phyloP scores from a whole-genome alignment of 352 stramenopile species.

The Phytophthora chlamydospora region DNA sequence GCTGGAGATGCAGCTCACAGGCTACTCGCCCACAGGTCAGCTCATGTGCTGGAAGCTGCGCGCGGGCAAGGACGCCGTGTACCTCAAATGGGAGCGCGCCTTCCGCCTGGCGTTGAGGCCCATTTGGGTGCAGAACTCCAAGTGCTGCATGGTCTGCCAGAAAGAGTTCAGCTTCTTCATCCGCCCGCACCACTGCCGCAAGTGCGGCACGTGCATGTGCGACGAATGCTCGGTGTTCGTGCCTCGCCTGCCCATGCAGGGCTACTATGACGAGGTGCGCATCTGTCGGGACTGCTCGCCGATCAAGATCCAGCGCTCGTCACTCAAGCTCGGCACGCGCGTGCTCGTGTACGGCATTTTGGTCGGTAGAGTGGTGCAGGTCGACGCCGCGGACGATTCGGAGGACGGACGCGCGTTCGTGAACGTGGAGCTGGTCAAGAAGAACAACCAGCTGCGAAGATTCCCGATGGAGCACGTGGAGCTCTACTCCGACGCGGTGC shows the following conservation, averaged over 20 bases:
- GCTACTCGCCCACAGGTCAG: conserved; percentile 76
- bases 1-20: conserved; percentile 84
- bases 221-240: conserved; percentile 85
- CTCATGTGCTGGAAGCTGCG: conserved; percentile 85
- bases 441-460: conserved; percentile 45
- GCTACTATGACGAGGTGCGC: conserved; percentile 84
- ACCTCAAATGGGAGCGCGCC: conserved; percentile 81
- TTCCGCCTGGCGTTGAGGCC: conserved; percentile 78
- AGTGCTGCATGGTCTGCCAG: conserved; percentile 77
- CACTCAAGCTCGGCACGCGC: conserved; percentile 67
- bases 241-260: conserved; percentile 76
- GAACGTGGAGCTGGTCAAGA: conserved; percentile 62
- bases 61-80: conserved; percentile 71
- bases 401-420: conserved; percentile 62
- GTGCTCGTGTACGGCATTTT: conserved; percentile 83
- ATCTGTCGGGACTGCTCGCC: conserved; percentile 86
- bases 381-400: conserved; percentile 68
- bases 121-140: conserved; percentile 84
- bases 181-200: conserved; percentile 81
- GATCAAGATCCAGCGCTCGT: conserved; percentile 69
- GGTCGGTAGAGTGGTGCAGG: conserved; percentile 59
- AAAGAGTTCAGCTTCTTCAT: conserved; percentile 77
- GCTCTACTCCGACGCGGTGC: conserved; percentile 76
- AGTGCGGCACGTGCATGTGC: conserved; percentile 87
- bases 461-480: conserved; percentile 78